Percentiles rank a stretch among this genome's conserved stretches.
These are phyloP conservation scores for Aureobasidium sp. DNA, from an alignment of 2,329 filamentous ascomycete species.

Conservation along the genomic window DNA sequence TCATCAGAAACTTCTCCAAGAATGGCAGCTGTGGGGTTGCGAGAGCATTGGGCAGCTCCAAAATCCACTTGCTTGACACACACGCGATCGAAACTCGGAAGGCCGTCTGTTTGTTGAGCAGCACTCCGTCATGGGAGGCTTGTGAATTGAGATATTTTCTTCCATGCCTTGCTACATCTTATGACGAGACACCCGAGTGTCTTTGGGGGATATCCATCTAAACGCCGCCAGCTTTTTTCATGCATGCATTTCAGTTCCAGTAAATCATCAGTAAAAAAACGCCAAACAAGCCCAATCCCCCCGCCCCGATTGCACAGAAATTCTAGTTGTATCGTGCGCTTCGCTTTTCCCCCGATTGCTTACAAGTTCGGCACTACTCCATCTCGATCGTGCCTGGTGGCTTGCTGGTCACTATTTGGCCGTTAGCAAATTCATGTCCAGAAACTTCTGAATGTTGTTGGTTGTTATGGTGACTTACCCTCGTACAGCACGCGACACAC, in stretches of 20 bases:
- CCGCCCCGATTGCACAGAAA: not conserved
- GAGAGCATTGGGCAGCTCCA: constrained; percentile 6
- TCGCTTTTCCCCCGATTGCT: constrained; percentile 5
- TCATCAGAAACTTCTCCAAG: constrained; percentile 1
- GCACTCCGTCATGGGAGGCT: constrained; percentile 11
- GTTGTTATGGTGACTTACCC: constrained; percentile 36
- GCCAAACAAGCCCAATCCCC: not conserved
- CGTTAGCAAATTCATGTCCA: constrained; percentile 15
- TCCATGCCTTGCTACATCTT: not conserved
- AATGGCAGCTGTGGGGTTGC: constrained; percentile 1
- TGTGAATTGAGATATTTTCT: not conserved
- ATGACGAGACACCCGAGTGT: constrained; percentile 3
- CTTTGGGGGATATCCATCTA: not conserved
- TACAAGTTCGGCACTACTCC: constrained; percentile 43
- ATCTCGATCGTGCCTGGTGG: constrained; percentile 67
- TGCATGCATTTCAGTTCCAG: constrained; percentile 12
- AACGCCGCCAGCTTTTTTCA: constrained; percentile 12
- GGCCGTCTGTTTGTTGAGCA: not conserved
- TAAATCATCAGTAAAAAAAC: constrained; percentile 12
- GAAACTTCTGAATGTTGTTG: not conserved
- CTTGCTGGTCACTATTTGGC: constrained; percentile 49
- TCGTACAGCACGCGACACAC: constrained; percentile 66
- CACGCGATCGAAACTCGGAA: constrained; percentile 4
- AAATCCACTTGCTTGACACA: constrained; percentile 11
- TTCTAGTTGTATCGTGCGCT: constrained; percentile 7